Evolutionary conservation across 768 basidiomycete species (phyloP).

Genomic region (Dentipellis sp.): DNA sequence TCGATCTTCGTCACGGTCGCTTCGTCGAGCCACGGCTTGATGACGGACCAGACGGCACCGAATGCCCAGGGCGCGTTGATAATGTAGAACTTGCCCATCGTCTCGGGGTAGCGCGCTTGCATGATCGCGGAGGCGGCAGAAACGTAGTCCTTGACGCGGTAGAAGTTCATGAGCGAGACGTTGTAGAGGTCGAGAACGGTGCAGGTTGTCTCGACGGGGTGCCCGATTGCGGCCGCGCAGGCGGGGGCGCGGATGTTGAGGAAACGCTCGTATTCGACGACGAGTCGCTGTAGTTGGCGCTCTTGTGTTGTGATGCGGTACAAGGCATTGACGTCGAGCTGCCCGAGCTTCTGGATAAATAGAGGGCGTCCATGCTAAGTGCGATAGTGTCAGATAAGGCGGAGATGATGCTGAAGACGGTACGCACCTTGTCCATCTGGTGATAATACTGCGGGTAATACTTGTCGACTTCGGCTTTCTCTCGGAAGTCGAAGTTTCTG

Average conservation of each 20-base stretch:
- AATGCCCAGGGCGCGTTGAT: slow-evolving; percentile 96
- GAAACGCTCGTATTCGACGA: slow-evolving; percentile 90
- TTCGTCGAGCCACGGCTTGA: slow-evolving; percentile 92
- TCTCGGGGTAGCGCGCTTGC: slow-evolving; percentile 88
- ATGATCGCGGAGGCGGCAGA: slow-evolving; percentile 66
- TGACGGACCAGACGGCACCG: slow-evolving; percentile 74
- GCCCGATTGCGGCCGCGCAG: slow-evolving; percentile 58
- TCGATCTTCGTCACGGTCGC: slow-evolving; percentile 94
- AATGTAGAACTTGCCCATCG: slow-evolving; percentile 98
- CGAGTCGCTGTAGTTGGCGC: slow-evolving; percentile 81
- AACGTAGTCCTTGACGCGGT: slow-evolving; percentile 89
- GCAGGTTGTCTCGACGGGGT: slow-evolving; percentile 94
- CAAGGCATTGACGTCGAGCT: slow-evolving; percentile 78
- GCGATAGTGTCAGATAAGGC: neutral
- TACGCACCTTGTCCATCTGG: slow-evolving; percentile 79
- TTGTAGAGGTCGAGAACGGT: slow-evolving; percentile 88
- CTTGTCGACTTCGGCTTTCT: slow-evolving; percentile 78
- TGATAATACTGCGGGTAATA: slow-evolving; percentile 97
- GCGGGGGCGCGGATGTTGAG: slow-evolving; percentile 73
- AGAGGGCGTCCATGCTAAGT: slow-evolving; percentile 85
- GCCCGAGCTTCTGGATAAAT: slow-evolving; percentile 90
- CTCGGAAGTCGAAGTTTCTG: slow-evolving; percentile 36
- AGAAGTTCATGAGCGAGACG: slow-evolving; percentile 70
- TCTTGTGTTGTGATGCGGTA: slow-evolving; percentile 78
- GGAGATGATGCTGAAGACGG: neutral